A percentile compares a stretch with the other conserved stretches of the same genome.
phyloP scores from a whole-genome alignment of 805 yeast species.

The Saccharomycopsis olivae region DNA sequence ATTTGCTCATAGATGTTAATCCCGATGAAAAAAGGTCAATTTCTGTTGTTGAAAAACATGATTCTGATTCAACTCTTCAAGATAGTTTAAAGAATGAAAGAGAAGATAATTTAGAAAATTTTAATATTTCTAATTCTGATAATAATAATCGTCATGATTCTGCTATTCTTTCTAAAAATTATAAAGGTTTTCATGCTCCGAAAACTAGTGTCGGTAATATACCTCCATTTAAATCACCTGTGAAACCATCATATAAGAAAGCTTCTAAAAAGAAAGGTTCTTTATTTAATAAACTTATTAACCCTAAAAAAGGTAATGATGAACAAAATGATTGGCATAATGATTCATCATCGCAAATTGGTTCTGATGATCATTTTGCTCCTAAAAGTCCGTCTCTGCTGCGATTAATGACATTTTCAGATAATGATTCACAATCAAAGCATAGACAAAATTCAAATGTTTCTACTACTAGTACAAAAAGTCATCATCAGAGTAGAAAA shows the following conservation, averaged over 20 bases:
- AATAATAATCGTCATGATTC: too few species aligned
- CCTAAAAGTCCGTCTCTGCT: too few species aligned
- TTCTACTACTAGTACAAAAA: slow-evolving; percentile 6
- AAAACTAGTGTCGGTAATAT: not conserved
- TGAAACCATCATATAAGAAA: slow-evolving; percentile 10
- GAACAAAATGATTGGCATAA: not conserved
- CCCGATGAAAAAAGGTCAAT: too few species aligned
- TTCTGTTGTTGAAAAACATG: not conserved
- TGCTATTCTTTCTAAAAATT: slow-evolving; percentile 1
- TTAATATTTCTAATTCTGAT: too few species aligned
- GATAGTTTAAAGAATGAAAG: not conserved
- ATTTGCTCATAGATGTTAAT: too few species aligned
- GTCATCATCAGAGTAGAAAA: slow-evolving; percentile 7
- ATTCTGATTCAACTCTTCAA: not conserved
- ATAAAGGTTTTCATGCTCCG: slow-evolving; percentile 16
- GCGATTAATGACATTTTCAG: too few species aligned
- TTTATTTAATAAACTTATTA: slow-evolving; percentile 9
- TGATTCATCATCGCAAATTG: too few species aligned
- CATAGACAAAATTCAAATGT: slow-evolving; percentile 13
- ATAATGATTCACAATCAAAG: too few species aligned
- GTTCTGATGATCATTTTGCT: too few species aligned
- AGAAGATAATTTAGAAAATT: too few species aligned
- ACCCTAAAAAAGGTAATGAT: not conserved
- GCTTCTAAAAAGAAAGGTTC: slow-evolving; percentile 4
- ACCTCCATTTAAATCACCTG: slow-evolving; percentile 12